A percentile compares a stretch with the other conserved stretches of the same genome.
These are phyloP conservation scores for Eucalyptus marginata DNA, from an alignment of 345 rosid genomes.

Conservation along the genomic window DNA sequence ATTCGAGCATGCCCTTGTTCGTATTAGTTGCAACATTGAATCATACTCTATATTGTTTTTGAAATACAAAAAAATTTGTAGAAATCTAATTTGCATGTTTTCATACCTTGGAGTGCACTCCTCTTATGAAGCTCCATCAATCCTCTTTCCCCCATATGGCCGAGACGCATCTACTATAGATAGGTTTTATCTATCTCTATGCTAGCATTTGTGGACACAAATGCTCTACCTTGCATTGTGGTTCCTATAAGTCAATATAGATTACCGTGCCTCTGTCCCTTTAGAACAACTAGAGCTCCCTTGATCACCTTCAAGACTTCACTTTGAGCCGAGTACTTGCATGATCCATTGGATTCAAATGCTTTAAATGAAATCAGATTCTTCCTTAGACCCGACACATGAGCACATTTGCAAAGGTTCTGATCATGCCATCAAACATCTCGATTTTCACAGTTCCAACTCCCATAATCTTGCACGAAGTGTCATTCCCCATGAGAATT, in stretches of 20 bases:
- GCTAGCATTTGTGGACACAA: background rate
- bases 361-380: background rate
- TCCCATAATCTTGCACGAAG: background rate
- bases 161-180: background rate
- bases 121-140: background rate
- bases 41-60: background rate
- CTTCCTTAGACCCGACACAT: background rate
- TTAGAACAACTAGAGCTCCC: background rate
- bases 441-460: background rate
- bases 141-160: background rate
- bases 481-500: background rate
- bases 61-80: background rate
- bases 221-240: background rate
- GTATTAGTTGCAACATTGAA: background rate
- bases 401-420: background rate
- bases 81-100: background rate
- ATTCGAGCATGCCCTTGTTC: background rate
- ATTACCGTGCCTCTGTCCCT: background rate
- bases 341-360: background rate
- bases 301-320: background rate
- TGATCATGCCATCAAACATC: background rate
- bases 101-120: background rate
- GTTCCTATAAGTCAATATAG: background rate
- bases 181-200: background rate
- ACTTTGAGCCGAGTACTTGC: background rate